Percentiles rank a stretch among this genome's conserved stretches.
These are phyloP conservation scores for Amanita molliuscula DNA, from an alignment of 768 basidiomycete species.

Conservation along the genomic window DNA sequence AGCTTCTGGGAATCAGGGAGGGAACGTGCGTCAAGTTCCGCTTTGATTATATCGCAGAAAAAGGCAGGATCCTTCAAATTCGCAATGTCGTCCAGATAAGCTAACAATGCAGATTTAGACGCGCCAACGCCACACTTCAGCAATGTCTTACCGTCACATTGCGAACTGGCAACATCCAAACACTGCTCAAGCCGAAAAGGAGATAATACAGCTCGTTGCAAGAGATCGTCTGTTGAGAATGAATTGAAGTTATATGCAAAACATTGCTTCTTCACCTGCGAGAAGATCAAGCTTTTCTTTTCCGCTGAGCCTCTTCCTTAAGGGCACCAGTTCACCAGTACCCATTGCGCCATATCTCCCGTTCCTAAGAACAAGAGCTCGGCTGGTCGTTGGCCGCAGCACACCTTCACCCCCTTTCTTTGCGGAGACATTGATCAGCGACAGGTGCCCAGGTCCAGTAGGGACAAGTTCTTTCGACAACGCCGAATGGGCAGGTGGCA, in stretches of 20 bases:
- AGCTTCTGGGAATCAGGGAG: constrained; percentile 20
- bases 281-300: constrained; percentile 74
- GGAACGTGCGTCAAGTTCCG: constrained; percentile 44
- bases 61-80: constrained; percentile 55
- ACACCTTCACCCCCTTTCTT: constrained; percentile 37
- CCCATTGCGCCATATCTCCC: constrained; percentile 66
- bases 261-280: constrained; percentile 38
- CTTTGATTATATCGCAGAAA: constrained; percentile 47
- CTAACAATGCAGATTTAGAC: constrained; percentile 22
- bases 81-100: constrained; percentile 59
- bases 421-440: constrained; percentile 16
- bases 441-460: constrained; percentile 44
- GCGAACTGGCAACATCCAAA: constrained; percentile 62
- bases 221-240: constrained; percentile 50
- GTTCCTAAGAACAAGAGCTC: constrained; percentile 65
- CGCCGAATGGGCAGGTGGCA: neutral
- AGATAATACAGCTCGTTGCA: constrained; percentile 47
- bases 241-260: constrained; percentile 8
- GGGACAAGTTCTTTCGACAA: constrained; percentile 40
- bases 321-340: constrained; percentile 48
- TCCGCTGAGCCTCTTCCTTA: constrained; percentile 52
- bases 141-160: constrained; percentile 47
- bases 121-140: neutral
- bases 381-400: constrained; percentile 53
- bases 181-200: constrained; percentile 59